Conservation (phyloP, 139 green algal species). For the Tetraselmis striata region DNA sequence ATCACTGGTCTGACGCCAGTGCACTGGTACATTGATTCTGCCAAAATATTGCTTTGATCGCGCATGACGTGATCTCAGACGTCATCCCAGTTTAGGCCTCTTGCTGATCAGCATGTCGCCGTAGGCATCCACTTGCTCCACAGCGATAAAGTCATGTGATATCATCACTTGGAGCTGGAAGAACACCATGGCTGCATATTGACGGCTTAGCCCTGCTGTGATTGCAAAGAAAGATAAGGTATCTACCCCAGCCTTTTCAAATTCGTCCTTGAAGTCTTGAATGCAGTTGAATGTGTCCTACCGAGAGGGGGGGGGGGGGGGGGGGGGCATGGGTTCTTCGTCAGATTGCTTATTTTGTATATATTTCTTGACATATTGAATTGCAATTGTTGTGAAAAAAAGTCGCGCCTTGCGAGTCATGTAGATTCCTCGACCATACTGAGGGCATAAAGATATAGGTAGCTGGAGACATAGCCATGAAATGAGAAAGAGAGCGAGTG, state of each 20-base stretch:
- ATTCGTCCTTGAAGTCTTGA: neutral
- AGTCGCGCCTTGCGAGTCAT: too few relatives aligned
- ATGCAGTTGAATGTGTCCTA: neutral
- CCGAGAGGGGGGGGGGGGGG: too few relatives aligned
- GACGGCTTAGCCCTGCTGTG: neutral
- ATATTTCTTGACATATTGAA: too few relatives aligned
- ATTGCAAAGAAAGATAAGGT: neutral
- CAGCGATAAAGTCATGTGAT: neutral
- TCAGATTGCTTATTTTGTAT: too few relatives aligned
- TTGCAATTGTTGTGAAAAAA: too few relatives aligned
- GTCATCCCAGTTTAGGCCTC: too few relatives aligned
- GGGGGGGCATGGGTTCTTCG: too few relatives aligned
- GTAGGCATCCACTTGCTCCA: neutral
- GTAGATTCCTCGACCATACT: too few relatives aligned
- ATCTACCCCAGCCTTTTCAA: neutral
- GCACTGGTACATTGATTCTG: neutral
- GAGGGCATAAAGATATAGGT: too few relatives aligned
- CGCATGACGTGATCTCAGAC: too few relatives aligned
- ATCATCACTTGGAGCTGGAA: neutral
- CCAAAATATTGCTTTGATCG: neutral
- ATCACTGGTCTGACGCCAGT: neutral
- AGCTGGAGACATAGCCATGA: too few relatives aligned
- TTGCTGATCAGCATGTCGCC: neutral
- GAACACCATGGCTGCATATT: neutral
- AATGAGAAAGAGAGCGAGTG: too few relatives aligned